Evolutionary conservation across 2,329 filamentous ascomycete species (phyloP).

Genomic region (Sporothrix mexicana): DNA sequence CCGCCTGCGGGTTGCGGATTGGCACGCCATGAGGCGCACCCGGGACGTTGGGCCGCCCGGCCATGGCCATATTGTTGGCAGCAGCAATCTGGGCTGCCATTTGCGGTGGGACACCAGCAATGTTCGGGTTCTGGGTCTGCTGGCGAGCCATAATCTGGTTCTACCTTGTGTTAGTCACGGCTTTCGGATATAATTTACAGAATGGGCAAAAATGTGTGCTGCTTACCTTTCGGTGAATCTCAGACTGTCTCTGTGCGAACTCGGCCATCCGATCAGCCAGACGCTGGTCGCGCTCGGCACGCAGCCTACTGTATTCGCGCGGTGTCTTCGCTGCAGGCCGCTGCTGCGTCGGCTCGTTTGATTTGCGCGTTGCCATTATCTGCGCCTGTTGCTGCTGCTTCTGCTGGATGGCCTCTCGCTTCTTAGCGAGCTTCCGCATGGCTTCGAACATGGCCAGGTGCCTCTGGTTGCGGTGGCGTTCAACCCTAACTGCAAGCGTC

Average conservation of each 20-base stretch:
- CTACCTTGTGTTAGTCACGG: constrained; percentile 33
- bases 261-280: constrained; percentile 65
- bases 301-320: constrained; percentile 86
- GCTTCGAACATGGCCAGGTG: constrained; percentile 89
- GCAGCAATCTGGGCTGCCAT: constrained; percentile 51
- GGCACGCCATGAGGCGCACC: constrained; percentile 49
- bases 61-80: constrained; percentile 43
- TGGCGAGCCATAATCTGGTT: constrained; percentile 40
- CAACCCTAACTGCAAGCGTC: constrained; percentile 82
- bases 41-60: constrained; percentile 51
- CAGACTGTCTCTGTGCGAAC: constrained; percentile 65
- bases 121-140: constrained; percentile 34
- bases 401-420: constrained; percentile 81
- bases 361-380: constrained; percentile 81
- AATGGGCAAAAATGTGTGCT: constrained; percentile 38
- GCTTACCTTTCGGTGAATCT: constrained; percentile 60
- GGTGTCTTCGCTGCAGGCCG: constrained; percentile 72
- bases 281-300: constrained; percentile 81
- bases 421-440: constrained; percentile 94
- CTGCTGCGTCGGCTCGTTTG: constrained; percentile 65
- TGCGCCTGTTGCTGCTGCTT: constrained; percentile 84
- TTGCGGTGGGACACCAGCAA: constrained; percentile 44
- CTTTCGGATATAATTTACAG: neutral
- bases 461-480: constrained; percentile 83
- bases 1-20: constrained; percentile 54